Base-by-base conservation (phyloP, 805 yeast genomes). In the Cyberlindnera japonica region DNA sequence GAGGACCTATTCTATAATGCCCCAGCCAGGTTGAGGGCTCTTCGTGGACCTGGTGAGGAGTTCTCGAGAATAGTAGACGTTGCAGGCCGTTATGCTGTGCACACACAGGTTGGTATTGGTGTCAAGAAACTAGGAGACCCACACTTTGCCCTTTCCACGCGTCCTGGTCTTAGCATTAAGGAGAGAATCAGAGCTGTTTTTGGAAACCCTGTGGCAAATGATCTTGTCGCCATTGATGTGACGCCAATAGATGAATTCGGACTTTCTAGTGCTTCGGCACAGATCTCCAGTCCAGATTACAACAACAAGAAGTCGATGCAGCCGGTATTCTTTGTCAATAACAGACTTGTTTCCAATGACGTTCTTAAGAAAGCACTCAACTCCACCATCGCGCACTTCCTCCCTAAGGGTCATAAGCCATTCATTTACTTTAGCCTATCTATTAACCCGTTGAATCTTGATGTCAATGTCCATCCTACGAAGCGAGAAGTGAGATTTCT, bases 401-500 rank as follows among this genome's bases (percentile, higher is more conserved):
- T 91, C 15, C 96, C 97, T 1, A 85, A 82, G 50, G 95, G 95
- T 0, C 69, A 69, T 32, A 77, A 72, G 49, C 83, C 95, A 0
- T 93, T 93, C 57, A 71, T 86, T 1, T 93, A 89, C 60, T 43
- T 93, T 38, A 71, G 85, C 35, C 58, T 93, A n/a, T 65, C 66
- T 15, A 77, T 93, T 3, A 66, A 71, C 17, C 85, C 96, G 1
- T 64, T 63, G 24, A 80, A 81, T 45, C 71, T 93, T 7, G 99
- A 93, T 59, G 98, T 93, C 13, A 93, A 93, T 57, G 81, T 93
- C 12, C 99, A 93, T 57, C 99, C 99, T 0, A 91, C 98, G 0
- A 93, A 93, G 52, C 72, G 91, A 43, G 97, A 91, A 53, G 97
- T 93, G 3, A 61, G 95, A 31, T 89, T 93, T 57, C 64, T 93